These are phyloP conservation scores for Nyctanthes arbortristis DNA, from an alignment of 257 asterid species.

Conservation along the genomic window DNA sequence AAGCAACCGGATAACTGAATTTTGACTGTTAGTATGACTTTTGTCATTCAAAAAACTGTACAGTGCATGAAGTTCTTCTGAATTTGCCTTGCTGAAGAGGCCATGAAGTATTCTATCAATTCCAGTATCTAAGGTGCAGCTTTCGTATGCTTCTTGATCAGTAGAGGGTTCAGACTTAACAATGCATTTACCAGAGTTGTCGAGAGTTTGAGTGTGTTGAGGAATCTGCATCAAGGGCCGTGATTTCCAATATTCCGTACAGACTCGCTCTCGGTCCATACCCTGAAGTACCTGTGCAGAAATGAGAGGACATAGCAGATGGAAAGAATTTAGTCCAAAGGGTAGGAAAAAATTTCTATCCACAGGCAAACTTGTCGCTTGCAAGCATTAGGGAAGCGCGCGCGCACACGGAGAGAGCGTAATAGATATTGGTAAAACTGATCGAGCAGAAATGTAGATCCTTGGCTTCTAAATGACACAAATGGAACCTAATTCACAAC, in stretches of 20 bases:
- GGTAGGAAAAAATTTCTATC: slow-evolving; percentile 3
- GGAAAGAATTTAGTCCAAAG: too few relatives aligned
- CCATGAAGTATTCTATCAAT: slow-evolving; percentile 47
- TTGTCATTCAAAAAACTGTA: slow-evolving; percentile 45
- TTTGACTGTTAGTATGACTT: slow-evolving; percentile 40
- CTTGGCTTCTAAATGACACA: background rate
- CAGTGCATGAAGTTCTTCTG: slow-evolving; percentile 67
- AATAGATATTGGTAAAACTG: background rate
- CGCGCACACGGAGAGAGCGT: too few relatives aligned
- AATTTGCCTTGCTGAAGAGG: slow-evolving; percentile 68
- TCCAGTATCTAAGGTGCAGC: slow-evolving; percentile 23
- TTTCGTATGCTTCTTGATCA: slow-evolving; percentile 32
- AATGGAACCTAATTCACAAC: background rate
- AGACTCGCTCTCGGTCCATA: slow-evolving; percentile 65
- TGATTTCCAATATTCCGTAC: slow-evolving; percentile 80
- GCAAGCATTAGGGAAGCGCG: background rate
- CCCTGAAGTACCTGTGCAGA: slow-evolving; percentile 71
- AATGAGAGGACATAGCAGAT: too few relatives aligned
- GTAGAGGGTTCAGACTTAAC: slow-evolving; percentile 47
- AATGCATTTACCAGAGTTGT: slow-evolving; percentile 22
- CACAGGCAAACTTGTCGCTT: background rate
- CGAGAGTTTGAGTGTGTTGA: slow-evolving; percentile 36
- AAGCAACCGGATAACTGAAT: slow-evolving; percentile 58
- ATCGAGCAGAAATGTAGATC: background rate
- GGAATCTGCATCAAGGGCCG: slow-evolving; percentile 84